Evolutionary conservation across 306 rosid genomes (phyloP).

Genomic region (Abrus pulchellus): DNA sequence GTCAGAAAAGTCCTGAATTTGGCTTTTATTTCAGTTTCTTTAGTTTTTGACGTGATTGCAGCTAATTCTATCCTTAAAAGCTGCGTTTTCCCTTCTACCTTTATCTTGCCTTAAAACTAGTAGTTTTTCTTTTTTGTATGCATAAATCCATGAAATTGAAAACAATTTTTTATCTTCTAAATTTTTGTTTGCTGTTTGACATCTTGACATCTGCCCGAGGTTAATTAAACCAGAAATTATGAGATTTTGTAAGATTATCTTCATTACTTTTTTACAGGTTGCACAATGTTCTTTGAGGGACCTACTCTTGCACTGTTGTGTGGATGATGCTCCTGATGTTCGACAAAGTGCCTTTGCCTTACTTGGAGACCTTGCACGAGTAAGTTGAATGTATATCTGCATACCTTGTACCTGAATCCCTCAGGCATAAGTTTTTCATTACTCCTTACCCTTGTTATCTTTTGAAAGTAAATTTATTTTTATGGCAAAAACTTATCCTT

Average conservation of each 20-base stretch:
- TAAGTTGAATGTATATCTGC: conserved; percentile 59
- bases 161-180: conserved; percentile 28
- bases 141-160: conserved; percentile 36
- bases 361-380: conserved; percentile 98
- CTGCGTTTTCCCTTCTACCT: not conserved
- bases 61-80: conserved; percentile 7
- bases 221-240: conserved; percentile 31
- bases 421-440: no score
- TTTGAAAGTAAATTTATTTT: conserved; percentile 23
- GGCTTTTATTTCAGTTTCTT: conserved; percentile 22
- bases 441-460: conserved; percentile 4
- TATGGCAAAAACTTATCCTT: not conserved
- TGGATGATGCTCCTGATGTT: conserved; percentile 92
- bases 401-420: conserved; percentile 5
- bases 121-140: not conserved
- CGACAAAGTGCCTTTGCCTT: conserved; percentile 97
- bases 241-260: conserved; percentile 40
- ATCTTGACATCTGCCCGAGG: conserved; percentile 25
- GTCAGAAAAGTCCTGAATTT: not conserved
- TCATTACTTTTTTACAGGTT: conserved; percentile 62
- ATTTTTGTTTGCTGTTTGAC: conserved; percentile 31
- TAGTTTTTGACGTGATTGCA: not conserved
- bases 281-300: conserved; percentile 85
- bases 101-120: not conserved
- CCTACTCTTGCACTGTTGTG: conserved; percentile 86